phyloP scores from a whole-genome alignment of 176 grass and related monocot species.

The Ananas comosus region DNA sequence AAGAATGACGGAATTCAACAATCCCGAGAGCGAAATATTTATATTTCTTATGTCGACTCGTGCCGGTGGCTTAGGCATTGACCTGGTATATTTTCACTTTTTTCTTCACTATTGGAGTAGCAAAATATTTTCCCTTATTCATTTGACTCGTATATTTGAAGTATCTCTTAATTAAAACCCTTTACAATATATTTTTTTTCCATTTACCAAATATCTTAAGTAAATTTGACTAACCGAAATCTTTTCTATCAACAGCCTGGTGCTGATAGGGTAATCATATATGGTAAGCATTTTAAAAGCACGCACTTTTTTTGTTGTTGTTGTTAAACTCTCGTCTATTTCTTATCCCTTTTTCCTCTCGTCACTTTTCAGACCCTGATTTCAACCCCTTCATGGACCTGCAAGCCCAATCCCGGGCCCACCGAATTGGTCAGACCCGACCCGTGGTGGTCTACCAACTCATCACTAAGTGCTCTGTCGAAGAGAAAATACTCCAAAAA shows the following conservation, averaged over 20 bases:
- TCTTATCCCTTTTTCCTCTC: neutral
- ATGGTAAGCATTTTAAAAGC: constrained; percentile 30
- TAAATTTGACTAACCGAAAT: too few relatives aligned
- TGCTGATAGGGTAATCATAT: constrained; percentile 68
- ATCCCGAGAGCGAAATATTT: constrained; percentile 43
- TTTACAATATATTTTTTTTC: too few relatives aligned
- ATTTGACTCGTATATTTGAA: too few relatives aligned
- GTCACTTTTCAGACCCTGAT: constrained; percentile 41
- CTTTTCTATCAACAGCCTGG: constrained; percentile 37
- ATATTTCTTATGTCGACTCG: constrained; percentile 75
- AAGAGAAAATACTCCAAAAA: constrained; percentile 64
- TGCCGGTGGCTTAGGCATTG: constrained; percentile 57
- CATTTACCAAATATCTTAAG: too few relatives aligned
- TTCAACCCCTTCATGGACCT: constrained; percentile 78
- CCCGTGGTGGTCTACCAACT: constrained; percentile 68
- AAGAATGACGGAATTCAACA: constrained; percentile 66
- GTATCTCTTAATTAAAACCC: too few relatives aligned
- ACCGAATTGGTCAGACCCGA: constrained; percentile 58
- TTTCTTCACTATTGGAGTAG: constrained; percentile 2
- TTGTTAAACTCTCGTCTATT: neutral
- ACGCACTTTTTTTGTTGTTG: neutral
- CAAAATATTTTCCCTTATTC: neutral
- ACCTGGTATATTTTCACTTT: constrained; percentile 34
- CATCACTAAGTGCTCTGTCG: constrained; percentile 56
- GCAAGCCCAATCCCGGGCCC: constrained; percentile 58